Percentiles rank a stretch among this genome's conserved stretches.
phyloP scores from a whole-genome alignment of 208 protist species.

The Wallacemonas rigidus region DNA sequence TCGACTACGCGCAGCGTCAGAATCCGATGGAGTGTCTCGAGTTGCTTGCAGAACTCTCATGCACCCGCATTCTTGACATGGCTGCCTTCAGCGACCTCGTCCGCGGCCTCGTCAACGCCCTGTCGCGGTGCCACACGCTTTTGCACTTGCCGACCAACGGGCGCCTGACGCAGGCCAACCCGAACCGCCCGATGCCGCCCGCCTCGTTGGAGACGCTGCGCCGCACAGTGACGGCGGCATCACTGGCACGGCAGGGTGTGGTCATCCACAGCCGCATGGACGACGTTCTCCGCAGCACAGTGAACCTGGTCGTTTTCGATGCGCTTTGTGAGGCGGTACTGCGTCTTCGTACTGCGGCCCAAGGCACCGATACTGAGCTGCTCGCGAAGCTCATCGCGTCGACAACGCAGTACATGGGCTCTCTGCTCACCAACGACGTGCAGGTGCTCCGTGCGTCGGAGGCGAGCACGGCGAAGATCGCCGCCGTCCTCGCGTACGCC shows the following conservation, averaged over 20 bases:
- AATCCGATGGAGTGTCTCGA: constrained; percentile 65
- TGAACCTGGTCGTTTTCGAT: constrained; percentile 90
- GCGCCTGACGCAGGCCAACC: constrained; percentile 45
- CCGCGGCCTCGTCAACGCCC: constrained; percentile 50
- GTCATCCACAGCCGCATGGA: constrained; percentile 79
- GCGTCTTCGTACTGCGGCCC: constrained; percentile 60
- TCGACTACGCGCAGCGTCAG: constrained; percentile 60
- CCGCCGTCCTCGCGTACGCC: constrained; percentile 66
- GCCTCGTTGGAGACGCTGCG: constrained; percentile 41
- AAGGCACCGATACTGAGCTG: constrained; percentile 46
- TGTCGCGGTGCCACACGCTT: constrained; percentile 73
- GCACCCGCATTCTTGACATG: constrained; percentile 67
- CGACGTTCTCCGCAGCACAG: constrained; percentile 75
- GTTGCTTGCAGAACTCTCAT: constrained; percentile 74
- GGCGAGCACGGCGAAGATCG: constrained; percentile 62
- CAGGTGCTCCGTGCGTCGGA: constrained; percentile 75
- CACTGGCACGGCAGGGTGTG: constrained; percentile 66
- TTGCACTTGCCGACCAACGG: constrained; percentile 85
- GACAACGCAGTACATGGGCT: constrained; percentile 65
- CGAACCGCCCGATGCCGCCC: constrained; percentile 25
- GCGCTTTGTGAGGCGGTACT: constrained; percentile 78
- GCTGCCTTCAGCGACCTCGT: constrained; percentile 72
- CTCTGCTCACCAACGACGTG: constrained; percentile 65
- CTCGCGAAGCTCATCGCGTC: constrained; percentile 76
- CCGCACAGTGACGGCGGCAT: constrained; percentile 62